Conservation (phyloP, 1,284 basidiomycete species). For the Apiotrichum laibachii region DNA sequence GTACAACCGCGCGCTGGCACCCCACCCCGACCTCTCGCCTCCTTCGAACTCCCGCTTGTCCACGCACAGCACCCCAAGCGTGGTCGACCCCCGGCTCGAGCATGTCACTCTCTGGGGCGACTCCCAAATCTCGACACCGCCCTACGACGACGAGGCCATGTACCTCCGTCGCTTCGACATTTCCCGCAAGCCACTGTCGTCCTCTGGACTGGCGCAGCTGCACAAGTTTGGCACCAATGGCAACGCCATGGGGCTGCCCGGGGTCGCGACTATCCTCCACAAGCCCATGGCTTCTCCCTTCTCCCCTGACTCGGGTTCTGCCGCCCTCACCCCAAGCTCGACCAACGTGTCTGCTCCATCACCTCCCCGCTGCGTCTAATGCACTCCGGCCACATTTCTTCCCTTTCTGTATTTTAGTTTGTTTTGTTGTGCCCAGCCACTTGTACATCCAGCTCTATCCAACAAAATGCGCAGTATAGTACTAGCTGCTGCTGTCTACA, state of each 20-base stretch:
- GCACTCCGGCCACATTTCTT: no score
- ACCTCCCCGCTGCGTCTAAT: not conserved
- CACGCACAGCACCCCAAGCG: not conserved
- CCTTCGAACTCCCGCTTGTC: no score
- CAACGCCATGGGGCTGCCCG: not conserved
- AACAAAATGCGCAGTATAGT: no score
- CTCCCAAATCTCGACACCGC: conserved; percentile 1
- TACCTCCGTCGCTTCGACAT: not conserved
- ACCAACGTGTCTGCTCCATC: not conserved
- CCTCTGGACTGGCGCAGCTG: not conserved
- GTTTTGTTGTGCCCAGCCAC: no score
- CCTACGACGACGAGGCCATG: not conserved
- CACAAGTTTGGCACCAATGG: not conserved
- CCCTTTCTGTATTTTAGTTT: no score
- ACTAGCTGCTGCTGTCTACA: no score
- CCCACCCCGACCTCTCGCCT: no score
- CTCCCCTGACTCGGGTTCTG: not conserved
- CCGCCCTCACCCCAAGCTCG: not conserved
- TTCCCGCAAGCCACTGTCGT: not conserved
- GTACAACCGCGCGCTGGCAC: no score
- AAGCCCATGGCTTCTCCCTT: not conserved
- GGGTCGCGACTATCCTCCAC: not conserved
- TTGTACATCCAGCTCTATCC: no score
- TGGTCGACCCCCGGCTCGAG: no score
- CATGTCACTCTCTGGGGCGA: not conserved